phyloP scores from a whole-genome alignment of 352 stramenopile genomes.

The Phytophthora pistaciae region DNA sequence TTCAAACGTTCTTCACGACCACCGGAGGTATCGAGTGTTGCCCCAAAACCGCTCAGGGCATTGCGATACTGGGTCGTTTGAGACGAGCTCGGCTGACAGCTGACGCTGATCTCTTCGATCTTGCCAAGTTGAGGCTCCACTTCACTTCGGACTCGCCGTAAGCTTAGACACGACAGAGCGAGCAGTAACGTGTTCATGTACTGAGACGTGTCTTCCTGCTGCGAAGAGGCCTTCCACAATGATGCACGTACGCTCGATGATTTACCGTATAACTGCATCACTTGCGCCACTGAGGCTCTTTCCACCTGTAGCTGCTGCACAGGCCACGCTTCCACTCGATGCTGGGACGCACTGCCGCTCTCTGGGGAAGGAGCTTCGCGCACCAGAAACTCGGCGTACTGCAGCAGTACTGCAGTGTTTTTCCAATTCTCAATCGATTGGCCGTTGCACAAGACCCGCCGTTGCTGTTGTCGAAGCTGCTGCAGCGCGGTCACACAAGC shows the following conservation, averaged over 20 bases:
- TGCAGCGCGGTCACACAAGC: constrained; percentile 50
- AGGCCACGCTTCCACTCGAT: constrained; percentile 38
- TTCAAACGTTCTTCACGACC: constrained; percentile 63
- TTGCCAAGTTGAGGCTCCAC: constrained; percentile 84
- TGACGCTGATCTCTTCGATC: constrained; percentile 85
- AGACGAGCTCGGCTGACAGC: constrained; percentile 57
- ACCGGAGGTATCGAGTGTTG: constrained; percentile 44
- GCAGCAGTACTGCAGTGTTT: constrained; percentile 40
- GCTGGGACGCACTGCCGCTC: constrained; percentile 3
- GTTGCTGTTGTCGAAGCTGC: constrained; percentile 54
- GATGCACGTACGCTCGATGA: constrained; percentile 46
- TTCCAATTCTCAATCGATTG: constrained; percentile 73
- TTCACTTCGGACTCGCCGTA: constrained; percentile 77
- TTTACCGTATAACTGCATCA: constrained; percentile 62
- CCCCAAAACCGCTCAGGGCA: constrained; percentile 60
- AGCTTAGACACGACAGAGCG: constrained; percentile 64
- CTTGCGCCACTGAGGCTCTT: constrained; percentile 47
- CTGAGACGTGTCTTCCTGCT: constrained; percentile 33
- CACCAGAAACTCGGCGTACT: constrained; percentile 67
- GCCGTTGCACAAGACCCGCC: constrained; percentile 70
- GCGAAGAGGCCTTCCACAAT: constrained; percentile 53
- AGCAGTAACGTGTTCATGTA: constrained; percentile 57
- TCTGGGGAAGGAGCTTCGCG: constrained; percentile 23
- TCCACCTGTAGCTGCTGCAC: constrained; percentile 46
- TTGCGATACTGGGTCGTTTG: constrained; percentile 79